These are phyloP conservation scores for Phytopythium kandeliae DNA, from an alignment of 352 stramenopile genomes.

Conservation along the genomic window DNA sequence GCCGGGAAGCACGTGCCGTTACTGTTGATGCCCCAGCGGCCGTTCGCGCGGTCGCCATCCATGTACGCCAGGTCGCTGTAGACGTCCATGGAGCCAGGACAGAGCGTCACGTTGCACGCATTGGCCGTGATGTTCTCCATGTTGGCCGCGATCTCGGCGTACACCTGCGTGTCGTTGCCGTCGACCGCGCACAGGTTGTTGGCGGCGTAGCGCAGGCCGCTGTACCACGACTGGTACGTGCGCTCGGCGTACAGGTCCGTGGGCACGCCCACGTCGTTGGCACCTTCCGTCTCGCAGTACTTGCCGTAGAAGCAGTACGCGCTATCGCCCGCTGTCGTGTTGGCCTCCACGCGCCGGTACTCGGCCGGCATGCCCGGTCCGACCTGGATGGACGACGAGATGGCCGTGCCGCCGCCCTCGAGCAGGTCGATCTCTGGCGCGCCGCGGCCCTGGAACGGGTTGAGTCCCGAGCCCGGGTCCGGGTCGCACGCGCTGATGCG, in stretches of 20 bases:
- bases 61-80: constrained; percentile 39
- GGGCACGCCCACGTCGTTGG: constrained; percentile 38
- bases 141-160: constrained; percentile 26
- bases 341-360: constrained; percentile 33
- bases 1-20: constrained; percentile 60
- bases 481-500: constrained; percentile 88
- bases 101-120: constrained; percentile 27
- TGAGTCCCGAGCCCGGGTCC: constrained; percentile 88
- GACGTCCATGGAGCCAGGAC: constrained; percentile 42
- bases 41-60: constrained; percentile 15
- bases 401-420: constrained; percentile 73
- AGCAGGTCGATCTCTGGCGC: constrained; percentile 96
- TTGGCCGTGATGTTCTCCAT: constrained; percentile 44
- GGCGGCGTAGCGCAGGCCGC: constrained; percentile 43
- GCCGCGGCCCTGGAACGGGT: constrained; percentile 85
- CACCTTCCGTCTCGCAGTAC: constrained; percentile 32
- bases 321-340: constrained; percentile 5
- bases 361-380: constrained; percentile 48
- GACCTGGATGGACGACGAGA: constrained; percentile 91
- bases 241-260: constrained; percentile 30
- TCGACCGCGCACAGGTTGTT: constrained; percentile 50
- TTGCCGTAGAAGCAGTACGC: constrained; percentile 36
- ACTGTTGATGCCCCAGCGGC: constrained; percentile 48
- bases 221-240: constrained; percentile 67
- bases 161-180: constrained; percentile 19